These are phyloP conservation scores for Fusarium robinianum DNA, from an alignment of 2,329 filamentous ascomycete genomes.

Conservation along the genomic window DNA sequence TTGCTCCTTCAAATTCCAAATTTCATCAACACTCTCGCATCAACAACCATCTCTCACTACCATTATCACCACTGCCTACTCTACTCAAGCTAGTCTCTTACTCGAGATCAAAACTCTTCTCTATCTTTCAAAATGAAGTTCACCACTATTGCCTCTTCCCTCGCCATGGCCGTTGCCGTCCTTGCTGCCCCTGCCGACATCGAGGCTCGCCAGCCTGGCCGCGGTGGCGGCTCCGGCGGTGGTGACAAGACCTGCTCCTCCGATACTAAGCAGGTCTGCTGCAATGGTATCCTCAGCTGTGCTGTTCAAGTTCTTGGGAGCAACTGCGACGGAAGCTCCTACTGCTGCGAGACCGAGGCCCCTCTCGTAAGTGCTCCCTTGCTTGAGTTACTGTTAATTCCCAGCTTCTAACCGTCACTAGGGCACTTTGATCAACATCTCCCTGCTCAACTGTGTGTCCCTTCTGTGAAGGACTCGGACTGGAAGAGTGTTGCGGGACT, in stretches of 20 bases:
- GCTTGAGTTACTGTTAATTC: accelerated
- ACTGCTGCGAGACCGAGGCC: slow-evolving; percentile 2
- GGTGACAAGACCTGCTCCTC: slow-evolving; percentile 10
- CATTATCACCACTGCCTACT: not conserved
- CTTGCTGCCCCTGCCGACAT: slow-evolving; percentile 24
- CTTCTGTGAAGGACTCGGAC: slow-evolving; percentile 1
- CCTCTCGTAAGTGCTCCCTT: slow-evolving; percentile 9
- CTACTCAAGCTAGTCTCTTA: no score
- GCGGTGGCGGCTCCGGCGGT: slow-evolving; percentile 27
- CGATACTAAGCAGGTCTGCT: slow-evolving; percentile 19
- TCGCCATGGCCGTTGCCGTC: slow-evolving; percentile 18
- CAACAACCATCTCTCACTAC: not conserved
- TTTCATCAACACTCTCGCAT: not conserved
- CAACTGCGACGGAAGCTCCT: slow-evolving; percentile 1
- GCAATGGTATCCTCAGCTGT: slow-evolving; percentile 10
- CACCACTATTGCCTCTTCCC: slow-evolving; percentile 21
- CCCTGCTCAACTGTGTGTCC: slow-evolving; percentile 12
- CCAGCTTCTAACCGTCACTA: not conserved
- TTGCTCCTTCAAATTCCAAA: not conserved
- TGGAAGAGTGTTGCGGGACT: no score
- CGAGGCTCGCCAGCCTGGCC: slow-evolving; percentile 18
- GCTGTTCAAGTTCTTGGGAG: slow-evolving; percentile 10
- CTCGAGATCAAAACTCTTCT: not conserved
- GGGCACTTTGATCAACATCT: slow-evolving; percentile 13
- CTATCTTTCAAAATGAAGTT: slow-evolving; percentile 26